Percentiles rank a stretch among this genome's conserved stretches.
These are phyloP conservation scores for Monosiga brevicollis DNA, from an alignment of 78 protist species.

Conservation along the genomic window DNA sequence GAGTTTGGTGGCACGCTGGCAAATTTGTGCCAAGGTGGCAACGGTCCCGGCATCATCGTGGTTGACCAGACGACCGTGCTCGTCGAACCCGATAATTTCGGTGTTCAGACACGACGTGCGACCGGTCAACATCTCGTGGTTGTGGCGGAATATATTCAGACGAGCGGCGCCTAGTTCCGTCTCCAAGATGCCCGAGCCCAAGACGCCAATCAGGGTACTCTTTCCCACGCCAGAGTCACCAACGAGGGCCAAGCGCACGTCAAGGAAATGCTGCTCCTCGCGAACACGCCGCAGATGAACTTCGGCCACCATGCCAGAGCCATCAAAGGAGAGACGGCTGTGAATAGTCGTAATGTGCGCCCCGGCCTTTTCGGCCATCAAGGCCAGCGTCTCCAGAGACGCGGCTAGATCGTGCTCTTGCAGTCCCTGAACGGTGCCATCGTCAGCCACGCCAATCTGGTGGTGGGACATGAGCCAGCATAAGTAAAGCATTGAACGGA, in stretches of 20 bases:
- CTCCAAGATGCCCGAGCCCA: constrained; percentile 69
- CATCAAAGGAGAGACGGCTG: background rate
- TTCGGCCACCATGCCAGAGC: background rate
- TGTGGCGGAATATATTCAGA: constrained; percentile 67
- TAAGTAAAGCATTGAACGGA: too few species aligned
- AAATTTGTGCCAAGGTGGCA: background rate
- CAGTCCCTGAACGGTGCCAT: constrained; percentile 34
- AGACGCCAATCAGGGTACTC: constrained; percentile 74
- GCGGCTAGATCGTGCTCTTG: constrained; percentile 8
- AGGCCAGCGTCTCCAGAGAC: constrained; percentile 28
- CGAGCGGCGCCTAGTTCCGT: constrained; percentile 85
- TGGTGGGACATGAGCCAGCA: background rate
- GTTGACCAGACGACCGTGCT: constrained; percentile 35
- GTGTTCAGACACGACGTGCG: constrained; percentile 68
- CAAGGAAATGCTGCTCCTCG: background rate
- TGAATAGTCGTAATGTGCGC: background rate
- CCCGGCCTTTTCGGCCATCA: constrained; percentile 15
- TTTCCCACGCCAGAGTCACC: background rate
- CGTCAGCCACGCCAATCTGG: constrained; percentile 52
- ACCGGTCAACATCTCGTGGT: constrained; percentile 78
- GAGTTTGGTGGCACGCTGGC: background rate
- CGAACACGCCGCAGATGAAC: background rate
- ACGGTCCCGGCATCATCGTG: background rate
- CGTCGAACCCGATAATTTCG: constrained; percentile 71
- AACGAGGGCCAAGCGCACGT: background rate